Evolutionary conservation across 148 eudicot species (phyloP), one percentile per base, ranked within the genome.

Genomic region (Linanthus parryae): DNA sequence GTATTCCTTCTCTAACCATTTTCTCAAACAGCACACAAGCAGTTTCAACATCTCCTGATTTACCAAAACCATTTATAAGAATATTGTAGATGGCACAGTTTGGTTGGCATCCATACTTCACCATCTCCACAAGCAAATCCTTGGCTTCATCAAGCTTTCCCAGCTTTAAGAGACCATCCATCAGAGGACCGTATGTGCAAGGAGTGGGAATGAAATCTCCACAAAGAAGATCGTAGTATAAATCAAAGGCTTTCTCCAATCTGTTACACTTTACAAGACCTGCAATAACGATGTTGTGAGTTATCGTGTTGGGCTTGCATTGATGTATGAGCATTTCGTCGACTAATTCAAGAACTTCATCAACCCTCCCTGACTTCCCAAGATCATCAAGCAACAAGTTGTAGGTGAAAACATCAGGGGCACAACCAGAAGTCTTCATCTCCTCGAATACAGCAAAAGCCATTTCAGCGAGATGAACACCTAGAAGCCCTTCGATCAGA

Each of bases 41-140:
- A 40, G 70, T 72, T 52, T 92, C 90, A 43, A 79, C 54, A 69
- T 92, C 79, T 45, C 98, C 98, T 1, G 81, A 54, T 82, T 92
- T 92, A 36, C 98, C 98, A 56, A 74, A 87, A 31, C 98, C 98
- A 55, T 92, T 92, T 26, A 92, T 79, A 18, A 92, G 83, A 56
- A 92, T 92, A 49, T 92, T 92, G 44, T 87, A 92, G 54, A 92
- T 75, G 52, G 90, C 98, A 77, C 78, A 64, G 20, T 92, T 84
- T 3, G 85, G 98, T 69, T 68, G 61, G 72, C 94, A 84, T 48
- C 94, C 96, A 74, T 82, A 81, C 21, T 79, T 76, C 5, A 52
- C 48, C 98, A 92, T 92, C 65, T 77, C 90, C 43, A 75, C 79
- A 47, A 92, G 87, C 35, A 92, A 79, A 15, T 47, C 41, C 56